Evolutionary conservation across 2,329 filamentous ascomycete genomes (phyloP), one percentile per base, ranked within the genome.

Genomic region (Aspergillus texensis): DNA sequence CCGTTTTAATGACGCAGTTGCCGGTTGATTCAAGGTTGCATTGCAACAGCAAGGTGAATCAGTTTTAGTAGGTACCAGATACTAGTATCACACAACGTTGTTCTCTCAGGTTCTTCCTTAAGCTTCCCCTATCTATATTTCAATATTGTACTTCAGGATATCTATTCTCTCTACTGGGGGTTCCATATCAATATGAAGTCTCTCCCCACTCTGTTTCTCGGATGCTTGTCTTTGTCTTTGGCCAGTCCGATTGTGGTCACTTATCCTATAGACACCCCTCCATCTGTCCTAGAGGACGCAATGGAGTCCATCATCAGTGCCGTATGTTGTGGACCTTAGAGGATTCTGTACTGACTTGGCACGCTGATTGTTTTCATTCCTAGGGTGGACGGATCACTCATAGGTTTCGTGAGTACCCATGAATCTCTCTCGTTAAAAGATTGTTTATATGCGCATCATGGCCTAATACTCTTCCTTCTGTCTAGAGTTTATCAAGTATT

Each of bases 211-310:
- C 77, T 88, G 57, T 79, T 91, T 48, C 79, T 89, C 60, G 80
- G 87, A 65, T 80, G 90, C 58, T 82, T 87, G 66, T 83, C 84
- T 34, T 76, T 88, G 64, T 88, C 86, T 65, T 84, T 91, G 71
- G 89, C 90, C 74, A 92, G 92, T 78, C 86, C 88, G 41, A 88
- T 96, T 67, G 89, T 97, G 70, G 84, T 97, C 72, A 92, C 86
- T 73, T 97, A 93, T 74, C 88, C 90, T 28, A 82, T 88, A 58
- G 84, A 87, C 55, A 90, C 88, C 70, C 89, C 92, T 24, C 81
- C 90, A 67, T 84, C 82, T 41, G 81, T 96, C 41, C 77, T 97
- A 36, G 81, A 88, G 26, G 78, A 91, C 61, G 93, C 92, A 52
- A 95, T 90, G 82, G 79, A 89, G 48, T 86, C 87, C 2, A 89